Percentiles rank a stretch among this genome's conserved stretches.
Evolutionary conservation across 495 filamentous ascomycete genomes (phyloP).

Genomic region (Pseudevernia furfuracea): DNA sequence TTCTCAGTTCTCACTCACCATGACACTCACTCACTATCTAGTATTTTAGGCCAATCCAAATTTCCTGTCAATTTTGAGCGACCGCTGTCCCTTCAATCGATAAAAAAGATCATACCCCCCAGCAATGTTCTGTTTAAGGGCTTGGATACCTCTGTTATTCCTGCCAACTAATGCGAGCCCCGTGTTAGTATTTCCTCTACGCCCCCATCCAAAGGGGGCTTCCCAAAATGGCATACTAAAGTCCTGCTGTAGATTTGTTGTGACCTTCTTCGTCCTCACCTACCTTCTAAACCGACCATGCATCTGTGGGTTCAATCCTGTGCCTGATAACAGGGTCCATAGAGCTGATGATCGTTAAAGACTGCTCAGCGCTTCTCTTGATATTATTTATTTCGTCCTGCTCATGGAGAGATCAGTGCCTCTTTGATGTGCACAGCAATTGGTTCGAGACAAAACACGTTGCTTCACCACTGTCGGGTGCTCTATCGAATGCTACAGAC

Average conservation of each 20-base stretch:
- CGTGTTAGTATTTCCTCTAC: constrained; percentile 32
- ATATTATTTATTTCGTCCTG: constrained; percentile 85
- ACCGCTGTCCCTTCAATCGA: neutral
- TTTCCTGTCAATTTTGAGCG: neutral
- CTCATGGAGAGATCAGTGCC: constrained; percentile 85
- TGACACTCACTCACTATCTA: no score
- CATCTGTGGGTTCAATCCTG: constrained; percentile 14
- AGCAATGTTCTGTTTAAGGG: constrained; percentile 74
- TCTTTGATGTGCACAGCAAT: constrained; percentile 74
- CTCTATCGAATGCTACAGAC: constrained; percentile 20
- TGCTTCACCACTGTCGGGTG: constrained; percentile 29
- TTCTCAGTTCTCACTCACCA: no score
- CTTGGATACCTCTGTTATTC: constrained; percentile 67
- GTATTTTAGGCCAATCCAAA: neutral
- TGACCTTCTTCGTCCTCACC: constrained; percentile 82
- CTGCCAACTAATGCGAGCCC: constrained; percentile 62
- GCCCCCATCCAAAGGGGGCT: constrained; percentile 22
- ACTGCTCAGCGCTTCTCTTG: constrained; percentile 82
- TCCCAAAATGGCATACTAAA: constrained; percentile 35
- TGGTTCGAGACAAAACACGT: constrained; percentile 68
- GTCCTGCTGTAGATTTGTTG: constrained; percentile 78
- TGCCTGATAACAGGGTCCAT: neutral
- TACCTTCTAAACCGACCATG: constrained; percentile 87
- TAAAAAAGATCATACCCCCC: neutral
- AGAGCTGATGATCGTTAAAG: constrained; percentile 37